These are phyloP conservation scores for Fusarium succisae DNA, from an alignment of 2,329 filamentous ascomycete species.

Conservation along the genomic window DNA sequence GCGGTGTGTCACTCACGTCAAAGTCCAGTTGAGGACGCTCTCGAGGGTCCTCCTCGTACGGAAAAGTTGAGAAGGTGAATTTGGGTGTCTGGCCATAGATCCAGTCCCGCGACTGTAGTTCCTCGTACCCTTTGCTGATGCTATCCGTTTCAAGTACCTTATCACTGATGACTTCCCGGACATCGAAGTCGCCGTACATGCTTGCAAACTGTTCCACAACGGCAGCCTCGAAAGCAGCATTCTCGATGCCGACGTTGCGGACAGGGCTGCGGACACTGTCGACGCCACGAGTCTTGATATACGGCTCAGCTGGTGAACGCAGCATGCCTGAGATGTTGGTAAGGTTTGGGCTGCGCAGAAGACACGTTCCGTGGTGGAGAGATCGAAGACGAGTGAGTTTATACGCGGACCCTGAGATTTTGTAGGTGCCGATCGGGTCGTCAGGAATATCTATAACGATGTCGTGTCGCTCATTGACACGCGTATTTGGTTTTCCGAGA, in stretches of 20 bases:
- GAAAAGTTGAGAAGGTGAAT: slow-evolving; percentile 75
- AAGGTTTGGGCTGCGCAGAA: slow-evolving; percentile 82
- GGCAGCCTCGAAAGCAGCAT: slow-evolving; percentile 58
- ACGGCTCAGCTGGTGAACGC: slow-evolving; percentile 78
- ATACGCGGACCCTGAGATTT: slow-evolving; percentile 94
- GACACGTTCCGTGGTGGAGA: slow-evolving; percentile 91
- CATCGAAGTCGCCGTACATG: slow-evolving; percentile 67
- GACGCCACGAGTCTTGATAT: slow-evolving; percentile 83
- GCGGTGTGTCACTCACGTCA: slow-evolving; percentile 49
- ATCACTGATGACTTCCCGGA: slow-evolving; percentile 58
- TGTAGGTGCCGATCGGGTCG: slow-evolving; percentile 60
- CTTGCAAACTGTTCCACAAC: slow-evolving; percentile 71
- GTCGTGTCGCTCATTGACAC: slow-evolving; percentile 91
- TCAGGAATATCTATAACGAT: slow-evolving; percentile 74
- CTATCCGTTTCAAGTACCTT: slow-evolving; percentile 55
- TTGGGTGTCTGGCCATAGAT: slow-evolving; percentile 86
- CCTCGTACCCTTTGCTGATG: slow-evolving; percentile 55
- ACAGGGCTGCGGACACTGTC: slow-evolving; percentile 90
- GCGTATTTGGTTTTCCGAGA: slow-evolving; percentile 66
- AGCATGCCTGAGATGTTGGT: slow-evolving; percentile 74
- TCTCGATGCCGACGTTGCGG: slow-evolving; percentile 74
- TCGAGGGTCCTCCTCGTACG: slow-evolving; percentile 67
- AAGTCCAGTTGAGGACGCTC: slow-evolving; percentile 61
- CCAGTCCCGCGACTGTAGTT: slow-evolving; percentile 71
- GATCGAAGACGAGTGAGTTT: slow-evolving; percentile 85